Percentiles rank a stretch among this genome's conserved stretches.
These are phyloP conservation scores for Ogataea trehaloabstinens DNA, from an alignment of 805 yeast genomes.

Conservation along the genomic window DNA sequence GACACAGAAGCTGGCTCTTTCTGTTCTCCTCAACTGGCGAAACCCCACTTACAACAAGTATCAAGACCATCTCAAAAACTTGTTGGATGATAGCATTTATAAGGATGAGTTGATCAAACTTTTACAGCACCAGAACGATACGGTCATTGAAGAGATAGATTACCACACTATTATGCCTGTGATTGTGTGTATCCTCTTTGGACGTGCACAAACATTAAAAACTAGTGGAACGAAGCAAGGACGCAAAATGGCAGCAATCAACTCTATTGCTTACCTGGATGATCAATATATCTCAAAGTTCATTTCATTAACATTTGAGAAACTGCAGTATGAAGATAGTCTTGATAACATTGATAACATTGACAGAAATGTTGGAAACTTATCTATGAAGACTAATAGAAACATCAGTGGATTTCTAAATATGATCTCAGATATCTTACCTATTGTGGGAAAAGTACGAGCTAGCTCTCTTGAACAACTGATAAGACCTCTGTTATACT, in stretches of 20 bases:
- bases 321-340: slow-evolving; percentile 41
- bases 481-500: slow-evolving; percentile 55
- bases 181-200: slow-evolving; percentile 75
- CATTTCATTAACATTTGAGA: slow-evolving; percentile 58
- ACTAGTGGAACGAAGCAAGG: slow-evolving; percentile 71
- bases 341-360: slow-evolving; percentile 21
- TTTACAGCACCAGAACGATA: slow-evolving; percentile 49
- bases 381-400: slow-evolving; percentile 36
- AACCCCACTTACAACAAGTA: slow-evolving; percentile 60
- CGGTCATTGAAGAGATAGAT: slow-evolving; percentile 61
- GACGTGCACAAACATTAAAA: slow-evolving; percentile 72
- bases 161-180: slow-evolving; percentile 61
- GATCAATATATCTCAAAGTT: slow-evolving; percentile 56
- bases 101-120: slow-evolving; percentile 79
- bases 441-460: slow-evolving; percentile 58
- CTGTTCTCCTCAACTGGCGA: slow-evolving; percentile 65
- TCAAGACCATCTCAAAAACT: slow-evolving; percentile 65
- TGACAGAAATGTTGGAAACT: slow-evolving; percentile 22
- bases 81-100: slow-evolving; percentile 80
- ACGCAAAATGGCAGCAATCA: slow-evolving; percentile 67
- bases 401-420: slow-evolving; percentile 64
- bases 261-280: slow-evolving; percentile 56
- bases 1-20: slow-evolving; percentile 71
- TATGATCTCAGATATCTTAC: slow-evolving; percentile 53
- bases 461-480: slow-evolving; percentile 47